These are phyloP conservation scores for Cystofilobasidium ferigula DNA, from an alignment of 768 basidiomycete species.

Conservation along the genomic window DNA sequence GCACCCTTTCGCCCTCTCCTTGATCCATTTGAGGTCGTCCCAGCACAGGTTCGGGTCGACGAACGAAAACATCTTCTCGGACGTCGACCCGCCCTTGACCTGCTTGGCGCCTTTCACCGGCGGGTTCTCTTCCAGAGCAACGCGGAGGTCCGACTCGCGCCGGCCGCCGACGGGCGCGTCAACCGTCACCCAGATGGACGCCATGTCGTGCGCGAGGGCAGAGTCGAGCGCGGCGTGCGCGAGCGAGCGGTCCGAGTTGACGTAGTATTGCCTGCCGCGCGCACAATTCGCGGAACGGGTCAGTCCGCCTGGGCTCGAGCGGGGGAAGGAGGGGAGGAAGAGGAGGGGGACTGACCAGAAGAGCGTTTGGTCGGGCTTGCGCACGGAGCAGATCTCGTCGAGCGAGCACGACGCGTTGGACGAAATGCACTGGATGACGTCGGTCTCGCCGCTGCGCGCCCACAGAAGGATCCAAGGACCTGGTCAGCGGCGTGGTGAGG, in stretches of 20 bases:
- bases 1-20: constrained; percentile 30
- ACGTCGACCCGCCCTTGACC: constrained; percentile 17
- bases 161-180: constrained; percentile 31
- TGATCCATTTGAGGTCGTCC: constrained; percentile 38
- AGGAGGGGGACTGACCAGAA: constrained; percentile 33
- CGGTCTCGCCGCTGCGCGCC: constrained; percentile 20
- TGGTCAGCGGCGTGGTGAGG: not conserved
- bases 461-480: not conserved
- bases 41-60: constrained; percentile 33
- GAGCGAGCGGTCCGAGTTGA: constrained; percentile 19
- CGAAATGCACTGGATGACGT: constrained; percentile 32
- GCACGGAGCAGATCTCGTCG: constrained; percentile 31
- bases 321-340: constrained; percentile 12
- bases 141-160: constrained; percentile 27
- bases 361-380: constrained; percentile 30
- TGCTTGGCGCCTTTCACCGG: not conserved
- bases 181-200: constrained; percentile 36
- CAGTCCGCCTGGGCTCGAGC: constrained; percentile 29
- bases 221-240: constrained; percentile 32
- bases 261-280: constrained; percentile 8
- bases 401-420: constrained; percentile 33
- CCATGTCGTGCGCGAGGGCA: constrained; percentile 32
- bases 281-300: constrained; percentile 22
- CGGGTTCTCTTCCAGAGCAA: constrained; percentile 21
- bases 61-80: constrained; percentile 8